These are phyloP conservation scores for Dactylellina parvicollis DNA, from an alignment of 2,329 filamentous ascomycete species.

Conservation along the genomic window DNA sequence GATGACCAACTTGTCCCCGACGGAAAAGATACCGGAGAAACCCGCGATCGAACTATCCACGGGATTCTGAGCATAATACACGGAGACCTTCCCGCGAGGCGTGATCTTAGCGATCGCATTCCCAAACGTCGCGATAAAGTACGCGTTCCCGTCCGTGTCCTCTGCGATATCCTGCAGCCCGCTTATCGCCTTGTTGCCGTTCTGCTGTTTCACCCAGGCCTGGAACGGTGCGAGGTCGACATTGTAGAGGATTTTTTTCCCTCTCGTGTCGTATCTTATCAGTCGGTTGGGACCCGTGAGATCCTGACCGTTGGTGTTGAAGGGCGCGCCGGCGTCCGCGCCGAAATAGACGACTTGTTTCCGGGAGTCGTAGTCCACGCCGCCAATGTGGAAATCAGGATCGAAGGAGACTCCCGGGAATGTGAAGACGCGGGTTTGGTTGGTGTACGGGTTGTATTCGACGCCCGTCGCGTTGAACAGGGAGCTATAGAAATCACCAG, in stretches of 20 bases:
- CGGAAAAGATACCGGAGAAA: slow-evolving; percentile 6
- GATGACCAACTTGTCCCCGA: slow-evolving; percentile 7
- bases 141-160: slow-evolving; percentile 3
- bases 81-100: background rate
- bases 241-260: slow-evolving; percentile 2
- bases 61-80: slow-evolving; percentile 9
- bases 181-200: slow-evolving; percentile 4
- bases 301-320: slow-evolving; percentile 8
- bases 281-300: slow-evolving; percentile 4
- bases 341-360: slow-evolving; percentile 5
- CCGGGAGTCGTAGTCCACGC: slow-evolving; percentile 11
- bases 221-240: slow-evolving; percentile 6
- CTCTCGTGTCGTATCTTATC: slow-evolving; percentile 2
- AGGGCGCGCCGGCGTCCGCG: slow-evolving; percentile 4
- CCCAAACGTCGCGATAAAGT: slow-evolving; percentile 16
- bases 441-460: slow-evolving; percentile 12
- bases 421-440: background rate
- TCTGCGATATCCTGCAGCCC: slow-evolving; percentile 21
- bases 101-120: slow-evolving; percentile 14
- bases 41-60: background rate
- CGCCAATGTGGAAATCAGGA: slow-evolving; percentile 8
- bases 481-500: background rate
- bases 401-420: slow-evolving; percentile 4
- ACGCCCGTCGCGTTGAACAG: slow-evolving; percentile 9
- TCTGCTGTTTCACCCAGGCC: background rate